A percentile compares a stretch with the other conserved stretches of the same genome.
Conservation (phyloP, 768 basidiomycete genomes). For the Tulasnella sp. region DNA sequence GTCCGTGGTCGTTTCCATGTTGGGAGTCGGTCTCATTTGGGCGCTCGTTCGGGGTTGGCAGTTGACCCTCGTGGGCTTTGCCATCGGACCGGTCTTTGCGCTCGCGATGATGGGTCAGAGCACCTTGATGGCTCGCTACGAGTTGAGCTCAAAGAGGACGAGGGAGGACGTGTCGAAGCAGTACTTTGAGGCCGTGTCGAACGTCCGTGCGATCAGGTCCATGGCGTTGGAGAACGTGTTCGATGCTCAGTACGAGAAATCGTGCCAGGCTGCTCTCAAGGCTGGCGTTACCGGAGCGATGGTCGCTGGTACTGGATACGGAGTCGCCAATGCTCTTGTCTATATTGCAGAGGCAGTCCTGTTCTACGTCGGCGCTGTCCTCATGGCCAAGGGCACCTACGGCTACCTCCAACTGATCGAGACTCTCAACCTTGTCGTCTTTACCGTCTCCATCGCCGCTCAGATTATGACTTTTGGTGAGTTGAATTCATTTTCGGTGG, state of each 20-base stretch:
- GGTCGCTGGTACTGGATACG: conserved; percentile 76
- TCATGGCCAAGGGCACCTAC: conserved; percentile 74
- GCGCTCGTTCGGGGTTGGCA: conserved; percentile 86
- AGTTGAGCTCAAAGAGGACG: conserved; percentile 74
- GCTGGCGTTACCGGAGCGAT: conserved; percentile 77
- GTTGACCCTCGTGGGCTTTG: conserved; percentile 82
- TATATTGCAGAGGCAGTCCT: conserved; percentile 86
- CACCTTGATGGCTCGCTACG: conserved; percentile 58
- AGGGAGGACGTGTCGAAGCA: conserved; percentile 74
- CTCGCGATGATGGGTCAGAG: conserved; percentile 67
- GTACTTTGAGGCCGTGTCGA: conserved; percentile 82
- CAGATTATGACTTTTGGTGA: conserved; percentile 88
- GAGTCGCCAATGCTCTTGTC: conserved; percentile 72
- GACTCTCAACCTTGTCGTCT: conserved; percentile 84
- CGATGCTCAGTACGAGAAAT: conserved; percentile 55
- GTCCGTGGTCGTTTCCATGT: conserved; percentile 70
- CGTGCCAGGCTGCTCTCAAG: conserved; percentile 50
- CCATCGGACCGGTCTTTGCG: conserved; percentile 77
- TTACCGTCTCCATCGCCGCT: conserved; percentile 85
- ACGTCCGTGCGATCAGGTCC: conserved; percentile 76
- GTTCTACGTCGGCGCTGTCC: conserved; percentile 83
- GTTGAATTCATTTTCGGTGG: conserved; percentile 32
- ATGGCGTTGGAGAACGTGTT: conserved; percentile 79
- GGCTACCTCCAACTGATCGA: conserved; percentile 84
- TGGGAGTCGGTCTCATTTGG: conserved; percentile 79